Percentiles rank a stretch among this genome's conserved stretches.
Evolutionary conservation across 495 filamentous ascomycete genomes (phyloP).

Genomic region (Coniosporium apollinis): DNA sequence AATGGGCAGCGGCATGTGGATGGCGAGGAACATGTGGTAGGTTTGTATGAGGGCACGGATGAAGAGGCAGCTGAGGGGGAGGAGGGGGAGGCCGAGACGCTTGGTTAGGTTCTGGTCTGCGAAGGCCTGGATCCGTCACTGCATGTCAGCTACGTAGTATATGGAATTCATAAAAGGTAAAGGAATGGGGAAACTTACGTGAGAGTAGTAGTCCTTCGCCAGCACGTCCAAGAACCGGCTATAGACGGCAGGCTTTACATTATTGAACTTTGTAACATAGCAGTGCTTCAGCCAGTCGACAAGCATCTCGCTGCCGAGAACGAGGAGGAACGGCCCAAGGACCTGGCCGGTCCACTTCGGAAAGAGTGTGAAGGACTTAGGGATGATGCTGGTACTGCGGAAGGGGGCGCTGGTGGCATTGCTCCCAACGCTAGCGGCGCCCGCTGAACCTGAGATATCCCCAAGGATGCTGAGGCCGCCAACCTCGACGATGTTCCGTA

Average conservation of each 20-base stretch:
- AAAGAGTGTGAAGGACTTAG: slow-evolving; percentile 73
- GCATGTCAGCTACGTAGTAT: slow-evolving; percentile 4
- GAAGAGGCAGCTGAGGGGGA: slow-evolving; percentile 87
- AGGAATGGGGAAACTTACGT: slow-evolving; percentile 32
- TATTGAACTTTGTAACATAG: slow-evolving; percentile 98
- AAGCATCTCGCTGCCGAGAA: slow-evolving; percentile 87
- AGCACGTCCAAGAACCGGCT: slow-evolving; percentile 77
- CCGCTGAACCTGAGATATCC: background rate
- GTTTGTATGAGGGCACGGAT: slow-evolving; percentile 89
- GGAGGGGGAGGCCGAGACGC: slow-evolving; percentile 76
- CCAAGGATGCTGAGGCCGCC: slow-evolving; percentile 39
- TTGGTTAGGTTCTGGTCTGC: slow-evolving; percentile 76
- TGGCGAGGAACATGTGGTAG: slow-evolving; percentile 95
- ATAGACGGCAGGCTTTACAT: slow-evolving; percentile 78
- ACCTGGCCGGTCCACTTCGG: slow-evolving; percentile 80
- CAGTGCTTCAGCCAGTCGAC: slow-evolving; percentile 97
- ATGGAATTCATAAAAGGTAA: background rate
- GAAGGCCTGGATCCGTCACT: slow-evolving; percentile 44
- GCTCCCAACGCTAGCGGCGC: slow-evolving; percentile 21
- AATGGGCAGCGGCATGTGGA: slow-evolving; percentile 57
- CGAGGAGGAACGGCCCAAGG: slow-evolving; percentile 77
- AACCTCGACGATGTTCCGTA: slow-evolving; percentile 87
- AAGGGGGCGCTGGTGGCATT: slow-evolving; percentile 30
- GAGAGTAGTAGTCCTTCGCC: slow-evolving; percentile 94
- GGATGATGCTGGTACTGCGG: slow-evolving; percentile 48